Conservation (phyloP, 805 yeast genomes). For the Starmerella gropengiesseri region DNA sequence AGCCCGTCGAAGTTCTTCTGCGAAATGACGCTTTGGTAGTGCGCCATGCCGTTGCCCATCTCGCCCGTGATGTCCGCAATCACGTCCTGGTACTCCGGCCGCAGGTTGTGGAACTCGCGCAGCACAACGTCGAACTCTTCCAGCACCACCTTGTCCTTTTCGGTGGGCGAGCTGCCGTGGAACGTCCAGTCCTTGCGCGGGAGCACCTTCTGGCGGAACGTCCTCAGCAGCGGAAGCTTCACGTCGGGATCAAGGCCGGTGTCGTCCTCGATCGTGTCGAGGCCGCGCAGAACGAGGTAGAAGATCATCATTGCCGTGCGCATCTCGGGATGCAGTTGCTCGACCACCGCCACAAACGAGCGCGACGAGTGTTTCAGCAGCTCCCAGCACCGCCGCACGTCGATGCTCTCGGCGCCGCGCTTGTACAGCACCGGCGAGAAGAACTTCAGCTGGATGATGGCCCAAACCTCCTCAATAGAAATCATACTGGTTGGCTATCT, state of each 20-base stretch:
- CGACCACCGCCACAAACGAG: conserved; percentile 87
- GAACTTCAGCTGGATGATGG: conserved; percentile 18
- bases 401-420: conserved; percentile 15
- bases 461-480: conserved; percentile 14
- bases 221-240: conserved; percentile 64
- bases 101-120: conserved; percentile 58
- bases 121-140: conserved; percentile 66
- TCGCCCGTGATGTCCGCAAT: conserved; percentile 63
- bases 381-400: conserved; percentile 53
- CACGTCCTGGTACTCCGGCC: conserved; percentile 65
- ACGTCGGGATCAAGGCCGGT: conserved; percentile 65
- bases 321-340: conserved; percentile 81
- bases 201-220: conserved; percentile 51
- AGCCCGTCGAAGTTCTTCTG: conserved; percentile 58
- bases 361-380: conserved; percentile 65
- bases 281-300: conserved; percentile 75
- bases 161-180: conserved; percentile 56
- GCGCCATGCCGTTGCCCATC: conserved; percentile 99
- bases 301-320: conserved; percentile 70
- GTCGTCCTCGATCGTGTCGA: conserved; percentile 94
- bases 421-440: conserved; percentile 11
- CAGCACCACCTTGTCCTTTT: conserved; percentile 70
- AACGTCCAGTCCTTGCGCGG: conserved; percentile 68
- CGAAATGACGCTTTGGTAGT: conserved; percentile 60
- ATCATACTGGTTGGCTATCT: conserved; percentile 3